Conservation (phyloP, 176 grass and related monocot genomes). For the Oryza meyeriana region DNA sequence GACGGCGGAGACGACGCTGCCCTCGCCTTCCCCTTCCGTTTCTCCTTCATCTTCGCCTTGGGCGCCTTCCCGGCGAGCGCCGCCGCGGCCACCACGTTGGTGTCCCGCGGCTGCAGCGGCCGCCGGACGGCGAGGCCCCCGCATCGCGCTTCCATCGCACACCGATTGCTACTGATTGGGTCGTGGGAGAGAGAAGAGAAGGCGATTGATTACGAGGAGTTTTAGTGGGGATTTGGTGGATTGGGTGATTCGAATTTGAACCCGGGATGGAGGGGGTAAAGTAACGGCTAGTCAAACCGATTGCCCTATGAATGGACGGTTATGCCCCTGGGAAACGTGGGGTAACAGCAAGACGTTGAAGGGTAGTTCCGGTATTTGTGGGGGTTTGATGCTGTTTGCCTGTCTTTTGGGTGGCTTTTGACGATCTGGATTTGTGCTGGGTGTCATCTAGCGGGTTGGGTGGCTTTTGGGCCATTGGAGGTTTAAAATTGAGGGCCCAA, state of each 20-base stretch:
- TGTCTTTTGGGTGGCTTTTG: not conserved
- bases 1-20: not conserved
- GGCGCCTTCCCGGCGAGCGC: not conserved
- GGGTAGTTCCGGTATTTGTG: not conserved
- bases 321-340: not conserved
- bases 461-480: not conserved
- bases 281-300: constrained; percentile 36
- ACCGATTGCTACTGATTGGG: not conserved
- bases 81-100: constrained; percentile 12
- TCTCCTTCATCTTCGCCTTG: not conserved
- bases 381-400: not conserved
- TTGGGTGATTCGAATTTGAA: constrained; percentile 31
- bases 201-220: not conserved
- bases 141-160: not conserved
- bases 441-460: not conserved
- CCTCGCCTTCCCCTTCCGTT: not conserved
- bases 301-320: not conserved
- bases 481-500: not conserved
- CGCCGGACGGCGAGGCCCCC: constrained; percentile 17
- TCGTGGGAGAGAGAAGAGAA: not conserved
- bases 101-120: constrained; percentile 45
- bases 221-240: not conserved
- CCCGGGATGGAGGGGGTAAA: not conserved
- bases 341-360: accelerated
- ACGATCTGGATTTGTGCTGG: not conserved